Evolutionary conservation across 352 stramenopile genomes (phyloP).

Genomic region (Thalassiosira tumida): DNA sequence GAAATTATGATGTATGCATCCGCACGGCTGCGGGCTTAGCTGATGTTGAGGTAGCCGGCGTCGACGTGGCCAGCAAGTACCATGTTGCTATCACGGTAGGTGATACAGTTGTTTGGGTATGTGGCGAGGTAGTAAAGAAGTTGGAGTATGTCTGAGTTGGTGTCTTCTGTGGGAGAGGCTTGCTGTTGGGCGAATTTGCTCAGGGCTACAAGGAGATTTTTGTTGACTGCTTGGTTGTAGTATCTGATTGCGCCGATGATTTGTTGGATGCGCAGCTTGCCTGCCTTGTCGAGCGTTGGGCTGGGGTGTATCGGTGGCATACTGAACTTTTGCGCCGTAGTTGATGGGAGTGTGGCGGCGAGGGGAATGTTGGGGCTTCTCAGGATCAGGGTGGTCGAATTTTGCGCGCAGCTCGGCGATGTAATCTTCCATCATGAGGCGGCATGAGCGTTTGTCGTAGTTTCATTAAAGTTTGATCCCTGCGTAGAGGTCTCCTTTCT

Average conservation of each 20-base stretch:
- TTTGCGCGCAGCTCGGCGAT: conserved; percentile 29
- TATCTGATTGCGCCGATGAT: conserved; percentile 29
- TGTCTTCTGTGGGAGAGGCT: conserved; percentile 7
- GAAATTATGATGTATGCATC: conserved; percentile 47
- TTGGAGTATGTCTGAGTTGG: neutral
- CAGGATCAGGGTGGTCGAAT: conserved; percentile 20
- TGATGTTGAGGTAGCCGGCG: conserved; percentile 64
- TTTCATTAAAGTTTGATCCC: neutral
- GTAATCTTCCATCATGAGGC: conserved; percentile 69
- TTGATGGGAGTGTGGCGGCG: neutral
- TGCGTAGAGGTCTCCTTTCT: conserved; percentile 17
- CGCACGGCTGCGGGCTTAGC: conserved; percentile 41
- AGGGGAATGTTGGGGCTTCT: neutral
- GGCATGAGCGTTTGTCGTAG: neutral
- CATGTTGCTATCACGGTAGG: neutral
- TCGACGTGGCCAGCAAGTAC: conserved; percentile 47
- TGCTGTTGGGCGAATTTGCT: conserved; percentile 18
- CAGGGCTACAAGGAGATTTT: conserved; percentile 15
- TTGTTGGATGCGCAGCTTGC: neutral
- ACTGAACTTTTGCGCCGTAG: neutral
- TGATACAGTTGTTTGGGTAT: neutral
- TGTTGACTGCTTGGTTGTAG: conserved; percentile 23
- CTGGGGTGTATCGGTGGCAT: neutral
- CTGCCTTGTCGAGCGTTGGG: neutral
- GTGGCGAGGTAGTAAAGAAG: neutral